phyloP scores from a whole-genome alignment of 1,139 yeast species.

The Geotrichum cucujoidarum region DNA sequence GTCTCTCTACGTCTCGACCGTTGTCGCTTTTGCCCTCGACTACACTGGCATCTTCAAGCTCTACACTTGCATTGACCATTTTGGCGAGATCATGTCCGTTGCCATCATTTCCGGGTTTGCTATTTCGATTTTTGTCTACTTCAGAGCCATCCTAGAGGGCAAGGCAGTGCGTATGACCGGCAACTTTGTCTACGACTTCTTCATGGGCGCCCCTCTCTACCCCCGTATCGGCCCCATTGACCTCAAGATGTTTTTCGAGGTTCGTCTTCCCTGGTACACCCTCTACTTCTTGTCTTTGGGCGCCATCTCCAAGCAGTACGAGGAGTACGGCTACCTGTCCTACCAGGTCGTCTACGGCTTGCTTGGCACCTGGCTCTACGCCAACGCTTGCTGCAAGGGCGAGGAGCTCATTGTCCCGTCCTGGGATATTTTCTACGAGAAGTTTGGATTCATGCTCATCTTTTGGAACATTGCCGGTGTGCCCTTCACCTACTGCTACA shows the following conservation, averaged over 20 bases:
- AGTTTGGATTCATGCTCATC: slow-evolving; percentile 94
- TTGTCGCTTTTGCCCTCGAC: slow-evolving; percentile 57
- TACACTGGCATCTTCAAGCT: slow-evolving; percentile 67
- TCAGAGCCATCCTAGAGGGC: slow-evolving; percentile 44
- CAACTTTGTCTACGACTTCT: slow-evolving; percentile 79
- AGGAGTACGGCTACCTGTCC: slow-evolving; percentile 69
- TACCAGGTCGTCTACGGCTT: slow-evolving; percentile 71
- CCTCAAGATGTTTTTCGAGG: slow-evolving; percentile 94
- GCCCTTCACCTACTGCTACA: slow-evolving; percentile 94
- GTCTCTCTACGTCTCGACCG: slow-evolving; percentile 69
- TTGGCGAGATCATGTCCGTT: slow-evolving; percentile 89
- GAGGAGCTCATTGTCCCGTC: slow-evolving; percentile 96
- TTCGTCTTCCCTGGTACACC: slow-evolving; percentile 94
- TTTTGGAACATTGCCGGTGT: slow-evolving; percentile 99
- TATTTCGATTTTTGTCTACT: slow-evolving; percentile 65
- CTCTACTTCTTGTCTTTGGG: slow-evolving; percentile 74
- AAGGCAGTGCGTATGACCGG: slow-evolving; percentile 86
- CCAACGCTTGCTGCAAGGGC: slow-evolving; percentile 96
- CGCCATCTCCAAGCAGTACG: slow-evolving; percentile 71
- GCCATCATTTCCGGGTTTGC: slow-evolving; percentile 75
- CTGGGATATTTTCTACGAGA: slow-evolving; percentile 99
- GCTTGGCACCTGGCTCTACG: slow-evolving; percentile 88
- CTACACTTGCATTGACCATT: slow-evolving; percentile 67
- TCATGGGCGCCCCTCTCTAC: slow-evolving; percentile 96
- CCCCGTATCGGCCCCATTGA: slow-evolving; percentile 86